A percentile compares a stretch with the other conserved stretches of the same genome.
Evolutionary conservation across 2,329 filamentous ascomycete genomes (phyloP).

Genomic region (Stromatinia cepivora): DNA sequence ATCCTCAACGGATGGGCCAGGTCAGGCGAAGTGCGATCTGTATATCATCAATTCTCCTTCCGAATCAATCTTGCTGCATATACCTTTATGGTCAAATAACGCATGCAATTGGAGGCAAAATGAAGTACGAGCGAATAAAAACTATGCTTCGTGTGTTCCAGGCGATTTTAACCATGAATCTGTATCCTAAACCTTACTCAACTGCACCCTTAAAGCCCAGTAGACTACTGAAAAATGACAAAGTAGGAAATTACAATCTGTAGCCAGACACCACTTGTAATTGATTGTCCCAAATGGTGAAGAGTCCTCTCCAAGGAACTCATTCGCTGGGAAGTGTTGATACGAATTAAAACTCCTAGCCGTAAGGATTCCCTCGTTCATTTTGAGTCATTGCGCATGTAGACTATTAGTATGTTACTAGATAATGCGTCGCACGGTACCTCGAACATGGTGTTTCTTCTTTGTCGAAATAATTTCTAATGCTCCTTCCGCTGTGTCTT

Average conservation of each 20-base stretch:
- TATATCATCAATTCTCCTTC: neutral
- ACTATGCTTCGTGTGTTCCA: neutral
- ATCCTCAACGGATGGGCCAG: neutral
- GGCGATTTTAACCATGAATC: too few species aligned
- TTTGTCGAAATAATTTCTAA: neutral
- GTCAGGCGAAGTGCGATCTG: neutral
- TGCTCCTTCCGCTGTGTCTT: neutral
- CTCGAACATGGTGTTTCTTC: neutral
- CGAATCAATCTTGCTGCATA: neutral
- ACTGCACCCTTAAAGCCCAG: neutral
- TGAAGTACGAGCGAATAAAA: neutral
- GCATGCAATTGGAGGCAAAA: neutral
- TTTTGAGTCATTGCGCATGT: neutral
- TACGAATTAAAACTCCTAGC: too few species aligned
- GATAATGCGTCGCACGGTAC: neutral
- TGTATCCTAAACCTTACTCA: neutral
- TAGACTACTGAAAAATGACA: neutral
- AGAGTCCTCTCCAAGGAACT: neutral
- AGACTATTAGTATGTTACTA: neutral
- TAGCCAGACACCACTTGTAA: neutral
- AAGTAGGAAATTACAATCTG: neutral
- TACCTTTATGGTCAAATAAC: too few species aligned
- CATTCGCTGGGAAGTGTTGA: neutral
- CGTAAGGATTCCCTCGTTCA: neutral
- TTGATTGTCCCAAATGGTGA: too few species aligned